A percentile compares a stretch with the other conserved stretches of the same genome.
phyloP scores from a whole-genome alignment of 495 filamentous ascomycete genomes.

The Beverwykella pulmonaria region DNA sequence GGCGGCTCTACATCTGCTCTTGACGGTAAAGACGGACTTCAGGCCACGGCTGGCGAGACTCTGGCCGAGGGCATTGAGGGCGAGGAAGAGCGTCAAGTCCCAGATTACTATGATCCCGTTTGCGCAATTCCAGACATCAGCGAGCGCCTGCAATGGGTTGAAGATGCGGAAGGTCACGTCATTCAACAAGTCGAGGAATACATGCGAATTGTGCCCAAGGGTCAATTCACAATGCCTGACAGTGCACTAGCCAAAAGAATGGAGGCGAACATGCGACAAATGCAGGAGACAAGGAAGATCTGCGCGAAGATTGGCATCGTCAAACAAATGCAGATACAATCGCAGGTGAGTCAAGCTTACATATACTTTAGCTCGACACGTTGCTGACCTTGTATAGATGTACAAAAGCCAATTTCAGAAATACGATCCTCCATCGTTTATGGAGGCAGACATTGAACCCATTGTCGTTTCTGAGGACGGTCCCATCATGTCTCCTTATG shows the following conservation, averaged over 20 bases:
- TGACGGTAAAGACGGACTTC: slow-evolving; percentile 52
- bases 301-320: slow-evolving; percentile 95
- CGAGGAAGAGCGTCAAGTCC: slow-evolving; percentile 74
- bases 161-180: slow-evolving; percentile 82
- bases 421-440: slow-evolving; percentile 89
- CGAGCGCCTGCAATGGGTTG: slow-evolving; percentile 75
- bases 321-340: slow-evolving; percentile 99
- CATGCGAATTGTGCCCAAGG: slow-evolving; percentile 70
- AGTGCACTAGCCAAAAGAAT: slow-evolving; percentile 77
- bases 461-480: slow-evolving; percentile 87
- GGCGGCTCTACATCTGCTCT: slow-evolving; percentile 50
- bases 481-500: slow-evolving; percentile 77
- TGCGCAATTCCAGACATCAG: slow-evolving; percentile 83
- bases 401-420: slow-evolving; percentile 98
- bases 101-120: slow-evolving; percentile 91
- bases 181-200: slow-evolving; percentile 83
- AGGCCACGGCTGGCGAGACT: slow-evolving; percentile 62
- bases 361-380: neutral
- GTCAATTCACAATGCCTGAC: slow-evolving; percentile 75
- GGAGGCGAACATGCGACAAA: slow-evolving; percentile 87
- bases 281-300: slow-evolving; percentile 96
- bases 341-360: slow-evolving; percentile 64
- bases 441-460: slow-evolving; percentile 79
- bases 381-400: slow-evolving; percentile 60
- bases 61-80: slow-evolving; percentile 91